Base-by-base conservation (phyloP, 1,284 basidiomycete species). In the Abortiporus biennis region DNA sequence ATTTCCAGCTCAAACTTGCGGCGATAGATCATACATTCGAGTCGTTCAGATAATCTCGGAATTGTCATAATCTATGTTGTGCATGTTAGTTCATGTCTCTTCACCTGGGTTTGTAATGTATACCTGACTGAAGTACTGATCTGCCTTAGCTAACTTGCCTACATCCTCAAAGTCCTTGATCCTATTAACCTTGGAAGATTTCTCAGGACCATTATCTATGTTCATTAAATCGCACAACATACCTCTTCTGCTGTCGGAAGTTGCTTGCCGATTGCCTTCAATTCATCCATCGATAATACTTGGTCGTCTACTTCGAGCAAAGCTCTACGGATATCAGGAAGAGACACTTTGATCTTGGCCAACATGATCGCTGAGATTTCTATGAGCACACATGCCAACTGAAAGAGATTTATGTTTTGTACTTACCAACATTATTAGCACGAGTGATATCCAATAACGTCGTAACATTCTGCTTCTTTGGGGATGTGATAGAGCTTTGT, bases 21-120 rank as follows among this genome's bases (percentile, higher is more conserved):
- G 17, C 89, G 79, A 61, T 87, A 94, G 12, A 92, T 59, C 84
- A 94, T 92, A 53, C 81, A 85, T 4, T 82, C 78, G 24, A 93
- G 61, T 2, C 92, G 74, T 50, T 85, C 74, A 3, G 75, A 56
- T 4, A 95, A 71, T 17, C 88, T 70, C 1, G 91, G 88, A 35
- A 95, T 83, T 2, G 66, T 68, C 63, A 85, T 83, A 48, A 95
- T 85, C 82, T 92, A 49, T 2, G n/a, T n/a, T n/a, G n/a, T n/a
- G n/a, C n/a, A n/a, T n/a, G n/a, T n/a, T n/a, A 49, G 44, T 22
- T 48, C 40, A 23, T 47, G n/a, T 15, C 6, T 15, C 8, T 25
- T 11, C 12, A 36, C 15, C 6, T 13, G 12, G 8, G 17, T 20
- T 6, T n/a, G 21, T 25, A 9, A 44, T 21, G 6, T 32, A 41